Conservation (phyloP, 2,329 filamentous ascomycete genomes). For the Lasiodiplodia gonubiensis region DNA sequence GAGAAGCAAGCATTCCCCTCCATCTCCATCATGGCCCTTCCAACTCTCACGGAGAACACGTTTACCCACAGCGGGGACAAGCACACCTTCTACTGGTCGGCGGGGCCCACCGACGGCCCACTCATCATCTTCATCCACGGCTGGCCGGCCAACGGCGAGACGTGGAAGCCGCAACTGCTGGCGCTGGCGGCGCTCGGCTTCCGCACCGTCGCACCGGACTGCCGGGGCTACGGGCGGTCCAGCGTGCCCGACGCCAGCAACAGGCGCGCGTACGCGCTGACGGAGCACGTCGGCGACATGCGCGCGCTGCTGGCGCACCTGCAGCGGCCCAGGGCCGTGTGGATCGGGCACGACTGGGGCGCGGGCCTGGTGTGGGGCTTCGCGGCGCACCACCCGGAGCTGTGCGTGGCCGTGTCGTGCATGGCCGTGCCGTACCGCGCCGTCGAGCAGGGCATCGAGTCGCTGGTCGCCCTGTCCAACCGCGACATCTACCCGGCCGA, state of each 20-base stretch:
- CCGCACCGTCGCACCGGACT: slow-evolving; percentile 39
- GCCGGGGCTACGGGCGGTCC: slow-evolving; percentile 46
- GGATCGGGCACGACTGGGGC: slow-evolving; percentile 57
- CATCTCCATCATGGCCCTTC: neutral
- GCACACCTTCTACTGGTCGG: slow-evolving; percentile 37
- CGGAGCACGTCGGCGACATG: slow-evolving; percentile 39
- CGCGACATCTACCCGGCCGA: slow-evolving; percentile 54
- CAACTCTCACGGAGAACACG: slow-evolving; percentile 30
- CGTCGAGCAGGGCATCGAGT: slow-evolving; percentile 50
- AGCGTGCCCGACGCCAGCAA: slow-evolving; percentile 35
- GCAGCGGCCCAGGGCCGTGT: slow-evolving; percentile 50
- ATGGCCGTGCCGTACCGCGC: slow-evolving; percentile 49
- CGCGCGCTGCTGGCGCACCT: slow-evolving; percentile 49
- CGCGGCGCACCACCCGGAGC: slow-evolving; percentile 41
- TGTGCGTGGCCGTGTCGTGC: slow-evolving; percentile 38
- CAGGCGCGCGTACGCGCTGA: slow-evolving; percentile 40
- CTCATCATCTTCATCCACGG: slow-evolving; percentile 39
- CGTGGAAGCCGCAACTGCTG: slow-evolving; percentile 44
- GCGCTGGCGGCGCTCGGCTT: slow-evolving; percentile 35
- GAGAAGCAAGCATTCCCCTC: neutral
- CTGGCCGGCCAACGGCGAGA: slow-evolving; percentile 45
- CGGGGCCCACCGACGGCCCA: slow-evolving; percentile 34
- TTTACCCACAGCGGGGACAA: slow-evolving; percentile 36
- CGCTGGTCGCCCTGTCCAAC: slow-evolving; percentile 46
- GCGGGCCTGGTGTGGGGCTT: slow-evolving; percentile 41